Evolutionary conservation across 2,329 filamentous ascomycete genomes (phyloP), one percentile per base, ranked within the genome.

Genomic region (Cladorrhinum sp.): DNA sequence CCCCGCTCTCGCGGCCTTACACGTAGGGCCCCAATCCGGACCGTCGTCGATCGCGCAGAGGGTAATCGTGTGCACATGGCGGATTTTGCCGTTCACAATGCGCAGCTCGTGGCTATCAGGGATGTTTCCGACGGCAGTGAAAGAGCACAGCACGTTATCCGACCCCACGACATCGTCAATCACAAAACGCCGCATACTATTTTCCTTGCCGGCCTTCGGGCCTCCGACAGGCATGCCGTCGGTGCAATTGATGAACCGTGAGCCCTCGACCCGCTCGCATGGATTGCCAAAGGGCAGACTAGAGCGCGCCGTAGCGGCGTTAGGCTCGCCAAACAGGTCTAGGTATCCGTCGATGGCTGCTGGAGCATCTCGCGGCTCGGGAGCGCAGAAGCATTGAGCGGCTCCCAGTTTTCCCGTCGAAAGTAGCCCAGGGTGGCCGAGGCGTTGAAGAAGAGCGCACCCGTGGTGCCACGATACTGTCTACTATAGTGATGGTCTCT

Each of bases 281-380:
- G 73, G 73, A 27, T 64, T 70, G 16, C 72, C 73, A 73, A 73
- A 76, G 0, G 74, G 73, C n/a, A 76, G 72, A n/a, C n/a, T n/a
- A n/a, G n/a, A n/a, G n/a, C n/a, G n/a, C 1, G 64, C 65, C 24
- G 66, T 58, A 20, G 65, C 64, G 13, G 68, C 67, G 8, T 63
- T 71, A 50, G 63, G 66, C 64, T 72, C 70, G 58, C 57, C 69
- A 64, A 73, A 76, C 66, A 76, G 69, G 60, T 73, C 70, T 18
- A 75, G 65, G 63, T 76, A 75, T 4, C 74, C 73, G 60, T 76
- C 74, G 1, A 71, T 73, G 0, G 74, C 71, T 58, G 55, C 62
- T 69, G 64, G 32, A 76, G 67, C 0, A 60, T 27, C 27, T 67
- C 70, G 2, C 74, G 68, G 1, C 59, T 60, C 62, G 72, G 68